Conservation (phyloP, 345 rosid genomes). For the Populus pruinosa region DNA sequence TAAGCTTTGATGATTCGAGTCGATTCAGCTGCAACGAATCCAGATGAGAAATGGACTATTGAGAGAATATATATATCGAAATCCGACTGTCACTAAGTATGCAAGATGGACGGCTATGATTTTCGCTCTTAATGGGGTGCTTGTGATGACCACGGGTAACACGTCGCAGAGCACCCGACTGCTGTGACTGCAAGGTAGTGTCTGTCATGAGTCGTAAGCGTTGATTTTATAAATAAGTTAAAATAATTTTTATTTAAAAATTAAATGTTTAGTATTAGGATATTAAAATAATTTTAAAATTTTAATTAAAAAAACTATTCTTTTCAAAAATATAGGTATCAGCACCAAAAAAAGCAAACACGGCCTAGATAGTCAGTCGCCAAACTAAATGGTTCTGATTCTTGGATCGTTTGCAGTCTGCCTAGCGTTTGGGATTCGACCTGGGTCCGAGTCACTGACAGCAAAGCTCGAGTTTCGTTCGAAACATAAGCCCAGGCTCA, state of each 20-base stretch:
- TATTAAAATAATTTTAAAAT: too few relatives aligned
- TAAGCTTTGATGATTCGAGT: neutral
- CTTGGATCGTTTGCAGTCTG: neutral
- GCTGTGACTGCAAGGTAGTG: neutral
- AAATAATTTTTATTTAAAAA: too few relatives aligned
- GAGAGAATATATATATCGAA: neutral
- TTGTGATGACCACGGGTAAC: constrained; percentile 4
- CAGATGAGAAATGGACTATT: neutral
- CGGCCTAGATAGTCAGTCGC: too few relatives aligned
- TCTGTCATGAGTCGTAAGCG: too few relatives aligned
- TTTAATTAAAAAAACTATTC: neutral
- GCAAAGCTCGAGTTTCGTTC: neutral
- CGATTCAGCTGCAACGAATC: constrained; percentile 1
- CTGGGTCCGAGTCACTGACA: neutral
- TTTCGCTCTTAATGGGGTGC: neutral
- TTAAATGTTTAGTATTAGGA: too few relatives aligned
- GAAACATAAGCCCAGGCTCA: neutral
- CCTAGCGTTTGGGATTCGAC: neutral
- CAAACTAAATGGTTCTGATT: neutral
- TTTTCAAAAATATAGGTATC: too few relatives aligned
- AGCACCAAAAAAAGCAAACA: too few relatives aligned
- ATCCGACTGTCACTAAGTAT: neutral
- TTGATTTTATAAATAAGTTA: too few relatives aligned
- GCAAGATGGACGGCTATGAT: constrained; percentile 4
- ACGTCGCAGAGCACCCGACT: neutral